phyloP scores from a whole-genome alignment of 257 asterid genomes.

The Prunella vulgaris region DNA sequence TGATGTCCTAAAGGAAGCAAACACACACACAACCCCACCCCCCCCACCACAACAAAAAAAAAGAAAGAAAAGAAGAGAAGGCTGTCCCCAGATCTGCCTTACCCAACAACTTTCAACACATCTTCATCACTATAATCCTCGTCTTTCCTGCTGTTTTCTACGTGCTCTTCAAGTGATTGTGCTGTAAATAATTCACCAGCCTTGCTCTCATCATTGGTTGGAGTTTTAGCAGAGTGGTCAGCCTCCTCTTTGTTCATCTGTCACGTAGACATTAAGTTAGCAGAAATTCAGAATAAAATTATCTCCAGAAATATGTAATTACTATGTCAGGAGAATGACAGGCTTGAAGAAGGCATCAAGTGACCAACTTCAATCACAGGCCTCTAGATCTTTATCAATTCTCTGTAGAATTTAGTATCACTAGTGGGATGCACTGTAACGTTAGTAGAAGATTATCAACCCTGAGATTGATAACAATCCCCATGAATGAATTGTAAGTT shows the following conservation, averaged over 20 bases:
- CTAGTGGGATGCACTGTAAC: background rate
- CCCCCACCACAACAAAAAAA: too few species aligned
- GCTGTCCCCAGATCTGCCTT: slow-evolving; percentile 4
- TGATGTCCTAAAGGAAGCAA: too few species aligned
- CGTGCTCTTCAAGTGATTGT: slow-evolving; percentile 49
- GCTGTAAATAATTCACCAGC: slow-evolving; percentile 45
- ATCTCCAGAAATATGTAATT: background rate
- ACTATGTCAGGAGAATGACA: background rate
- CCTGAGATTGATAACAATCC: background rate
- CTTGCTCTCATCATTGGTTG: slow-evolving; percentile 33
- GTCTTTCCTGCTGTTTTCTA: slow-evolving; percentile 28
- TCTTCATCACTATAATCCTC: slow-evolving; percentile 22
- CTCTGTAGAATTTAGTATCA: background rate
- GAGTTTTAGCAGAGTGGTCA: slow-evolving; percentile 29
- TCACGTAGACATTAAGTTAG: slow-evolving; percentile 11
- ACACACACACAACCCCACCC: too few species aligned
- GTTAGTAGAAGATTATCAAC: background rate
- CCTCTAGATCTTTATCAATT: background rate
- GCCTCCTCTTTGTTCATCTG: slow-evolving; percentile 86
- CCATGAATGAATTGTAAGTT: background rate
- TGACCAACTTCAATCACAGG: background rate
- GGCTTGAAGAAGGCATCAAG: background rate
- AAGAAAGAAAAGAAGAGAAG: background rate
- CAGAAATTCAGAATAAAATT: slow-evolving; percentile 13
- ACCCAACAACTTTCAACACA: slow-evolving; percentile 25